Evolutionary conservation across 441 rosid genomes (phyloP), one percentile per base, ranked within the genome.

Genomic region (Gossypium davidsonii): DNA sequence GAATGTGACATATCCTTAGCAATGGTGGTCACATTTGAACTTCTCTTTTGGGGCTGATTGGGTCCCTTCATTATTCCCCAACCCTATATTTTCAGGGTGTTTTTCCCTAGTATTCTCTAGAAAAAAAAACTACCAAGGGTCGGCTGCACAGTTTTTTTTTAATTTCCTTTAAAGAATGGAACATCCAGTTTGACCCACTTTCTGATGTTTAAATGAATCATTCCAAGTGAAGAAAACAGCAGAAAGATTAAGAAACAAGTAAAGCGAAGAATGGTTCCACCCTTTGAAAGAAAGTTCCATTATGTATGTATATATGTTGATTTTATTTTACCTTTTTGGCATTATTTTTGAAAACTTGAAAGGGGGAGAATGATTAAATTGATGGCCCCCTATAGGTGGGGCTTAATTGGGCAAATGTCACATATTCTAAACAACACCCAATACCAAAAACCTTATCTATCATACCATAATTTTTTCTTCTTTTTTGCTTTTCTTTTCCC

Each of bases 331-430:
- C 69, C 78, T 53, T 79, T 79, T 82, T 78, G 82, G 83, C 78
- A 73, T 82, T 69, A 81, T 71, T 74, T 78, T 73, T 73, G 79
- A 37, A 51, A 76, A 75, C 81, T 77, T 56, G 55, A 70, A 70
- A 57, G 53, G 79, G 64, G 73, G 49, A 73, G 66, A 73, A 78
- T 81, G 76, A 81, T 76, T 82, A 72, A 82, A 73, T 74, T 44
- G 42, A 71, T 26, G 62, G 71, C 25, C 77, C 77, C 77, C 76
- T 39, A n/a, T 2, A 10, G 44, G 86, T 79, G 83, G 86, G 90
- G 86, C 62, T 76, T 51, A 59, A 77, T 55, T 71, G 72, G 79
- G 77, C 63, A 74, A 25, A 49, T 75, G 74, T 81, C 85, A 81
- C 80, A 71, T 73, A 79, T 75, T 72, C 6, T 53, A 18, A 26